Base-by-base conservation (phyloP, 2,329 filamentous ascomycete species). In the Penicillium sp. region DNA sequence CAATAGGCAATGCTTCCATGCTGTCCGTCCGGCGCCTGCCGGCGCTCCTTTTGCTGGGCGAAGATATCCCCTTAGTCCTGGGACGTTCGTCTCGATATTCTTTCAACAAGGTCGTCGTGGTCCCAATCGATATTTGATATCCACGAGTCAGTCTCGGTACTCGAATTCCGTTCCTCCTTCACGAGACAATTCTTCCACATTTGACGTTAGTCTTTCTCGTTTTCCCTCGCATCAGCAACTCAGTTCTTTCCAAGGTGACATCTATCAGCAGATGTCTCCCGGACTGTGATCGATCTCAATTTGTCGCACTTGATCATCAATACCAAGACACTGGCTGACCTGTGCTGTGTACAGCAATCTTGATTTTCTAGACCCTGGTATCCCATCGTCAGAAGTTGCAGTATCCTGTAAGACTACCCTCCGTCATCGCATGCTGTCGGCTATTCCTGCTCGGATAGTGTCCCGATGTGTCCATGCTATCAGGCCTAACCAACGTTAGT, bases 11-110 rank as follows among this genome's bases (percentile, higher is more conserved):
- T 45, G 7, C 0, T 13, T n/a, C n/a, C n/a, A n/a, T n/a, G n/a
- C n/a, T 4, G 1, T 16, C 19, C 19, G 36, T 45, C 47, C 47
- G 47, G 35, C 36, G 22, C 1, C 13, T 46, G 47, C 47, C 47
- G 47, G 29, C n/a, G 13, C 3, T 19, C 37, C 4, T 6, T 11
- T 13, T 45, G 8, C 9, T 41, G 37, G 18, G 5, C 10, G 13
- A 19, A 13, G 4, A 5, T 7, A 45, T 5, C 3, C 16, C 3
- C 9, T 27, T 3, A 4, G 14, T 6, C 19, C 18, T 30, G 7
- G n/a, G n/a, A 12, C 6, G 14, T 11, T 10, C 12, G 10, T 14
- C 6, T 11, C 42, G 14, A 16, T 1, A 22, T 27, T 12, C 33
- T 2, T 8, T 13, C 16, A 7, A 29, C 13, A 19, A 22, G 1